Evolutionary conservation across 1,284 basidiomycete genomes (phyloP).

Genomic region (Coniophora puteana): DNA sequence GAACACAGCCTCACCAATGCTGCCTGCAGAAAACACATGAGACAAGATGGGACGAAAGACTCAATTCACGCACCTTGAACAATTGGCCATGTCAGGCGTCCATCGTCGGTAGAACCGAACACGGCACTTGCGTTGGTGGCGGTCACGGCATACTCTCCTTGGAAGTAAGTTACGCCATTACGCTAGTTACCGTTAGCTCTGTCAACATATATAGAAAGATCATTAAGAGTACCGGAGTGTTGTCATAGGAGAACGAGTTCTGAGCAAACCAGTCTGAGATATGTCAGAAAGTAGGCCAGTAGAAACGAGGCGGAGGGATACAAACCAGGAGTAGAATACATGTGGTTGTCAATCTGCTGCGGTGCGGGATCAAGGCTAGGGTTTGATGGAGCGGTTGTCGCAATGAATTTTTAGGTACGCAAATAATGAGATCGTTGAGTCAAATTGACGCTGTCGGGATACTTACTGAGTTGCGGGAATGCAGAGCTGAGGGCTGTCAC

Average conservation of each 20-base stretch:
- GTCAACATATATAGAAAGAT: neutral
- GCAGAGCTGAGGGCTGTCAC: constrained; percentile 47
- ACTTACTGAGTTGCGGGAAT: constrained; percentile 61
- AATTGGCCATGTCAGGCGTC: constrained; percentile 57
- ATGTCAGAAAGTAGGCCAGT: no score
- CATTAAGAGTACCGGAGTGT: constrained; percentile 34
- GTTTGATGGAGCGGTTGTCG: constrained; percentile 44
- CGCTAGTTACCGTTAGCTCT: constrained; percentile 28
- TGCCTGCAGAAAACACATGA: neutral
- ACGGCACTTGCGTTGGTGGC: constrained; percentile 56
- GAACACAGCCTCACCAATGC: constrained; percentile 66
- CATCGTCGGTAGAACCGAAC: constrained; percentile 44
- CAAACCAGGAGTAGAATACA: constrained; percentile 64
- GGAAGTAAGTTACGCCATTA: constrained; percentile 48
- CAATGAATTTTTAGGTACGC: constrained; percentile 54
- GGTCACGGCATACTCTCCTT: constrained; percentile 71
- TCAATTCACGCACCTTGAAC: constrained; percentile 44
- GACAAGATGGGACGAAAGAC: no score
- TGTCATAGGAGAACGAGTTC: constrained; percentile 61
- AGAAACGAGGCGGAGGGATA: no score
- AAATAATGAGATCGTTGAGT: no score
- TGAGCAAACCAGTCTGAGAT: constrained; percentile 61
- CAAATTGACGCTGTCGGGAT: no score
- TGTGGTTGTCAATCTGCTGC: constrained; percentile 57
- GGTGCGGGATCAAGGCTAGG: constrained; percentile 52